Percentiles rank a stretch among this genome's conserved stretches.
phyloP scores from a whole-genome alignment of 2,329 filamentous ascomycete species.

The Diplodia scrobiculata region DNA sequence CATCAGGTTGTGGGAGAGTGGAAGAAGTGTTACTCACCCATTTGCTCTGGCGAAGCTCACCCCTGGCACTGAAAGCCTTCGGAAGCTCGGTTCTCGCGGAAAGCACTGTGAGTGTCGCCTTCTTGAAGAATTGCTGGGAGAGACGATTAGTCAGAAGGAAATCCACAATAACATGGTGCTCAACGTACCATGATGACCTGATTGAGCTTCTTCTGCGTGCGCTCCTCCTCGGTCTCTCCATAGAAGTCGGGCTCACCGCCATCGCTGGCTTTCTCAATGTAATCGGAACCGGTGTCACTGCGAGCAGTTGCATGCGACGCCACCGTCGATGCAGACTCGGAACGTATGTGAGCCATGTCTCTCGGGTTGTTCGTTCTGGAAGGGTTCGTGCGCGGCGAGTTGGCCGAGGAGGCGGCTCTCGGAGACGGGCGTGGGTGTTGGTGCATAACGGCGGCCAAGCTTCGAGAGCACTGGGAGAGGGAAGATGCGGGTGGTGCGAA shows the following conservation, averaged over 20 bases:
- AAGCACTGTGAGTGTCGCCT: constrained; percentile 80
- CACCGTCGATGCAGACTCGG: constrained; percentile 52
- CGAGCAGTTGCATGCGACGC: constrained; percentile 52
- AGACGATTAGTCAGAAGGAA: constrained; percentile 35
- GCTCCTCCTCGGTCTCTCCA: constrained; percentile 40
- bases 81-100: constrained; percentile 75
- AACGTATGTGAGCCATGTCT: constrained; percentile 57
- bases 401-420: constrained; percentile 56
- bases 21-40: constrained; percentile 65
- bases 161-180: neutral
- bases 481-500: neutral
- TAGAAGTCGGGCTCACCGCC: constrained; percentile 53
- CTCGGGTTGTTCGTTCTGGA: constrained; percentile 70
- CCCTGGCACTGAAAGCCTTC: constrained; percentile 58
- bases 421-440: constrained; percentile 80
- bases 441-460: constrained; percentile 66
- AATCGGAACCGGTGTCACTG: constrained; percentile 33
- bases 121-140: constrained; percentile 82
- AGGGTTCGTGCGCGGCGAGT: constrained; percentile 55
- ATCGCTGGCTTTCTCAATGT: constrained; percentile 54
- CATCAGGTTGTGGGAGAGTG: neutral
- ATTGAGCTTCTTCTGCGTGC: constrained; percentile 67
- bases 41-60: constrained; percentile 73
- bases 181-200: constrained; percentile 82
- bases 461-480: constrained; percentile 2